These are phyloP conservation scores for Euphorbia celastroides DNA, from an alignment of 441 rosid genomes.

Conservation along the genomic window DNA sequence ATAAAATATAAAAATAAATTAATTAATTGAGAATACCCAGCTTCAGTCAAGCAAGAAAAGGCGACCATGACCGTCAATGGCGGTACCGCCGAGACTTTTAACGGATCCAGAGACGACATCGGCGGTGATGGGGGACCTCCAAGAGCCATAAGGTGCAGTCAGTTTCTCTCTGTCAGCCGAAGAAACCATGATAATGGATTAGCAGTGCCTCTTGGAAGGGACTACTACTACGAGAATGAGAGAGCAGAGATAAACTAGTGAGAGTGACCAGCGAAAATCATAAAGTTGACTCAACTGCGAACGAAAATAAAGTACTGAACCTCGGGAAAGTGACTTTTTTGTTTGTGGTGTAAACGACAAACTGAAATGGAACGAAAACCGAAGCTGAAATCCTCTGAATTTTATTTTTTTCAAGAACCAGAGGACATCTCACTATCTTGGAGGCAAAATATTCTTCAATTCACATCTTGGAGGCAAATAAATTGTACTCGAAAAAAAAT, in stretches of 20 bases:
- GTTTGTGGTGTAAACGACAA: background rate
- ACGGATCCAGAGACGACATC: slow-evolving; percentile 79
- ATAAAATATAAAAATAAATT: background rate
- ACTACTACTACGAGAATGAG: slow-evolving; percentile 3
- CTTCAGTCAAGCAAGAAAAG: slow-evolving; percentile 78
- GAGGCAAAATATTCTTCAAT: background rate
- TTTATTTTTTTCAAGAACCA: background rate
- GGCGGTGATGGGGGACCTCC: slow-evolving; percentile 96
- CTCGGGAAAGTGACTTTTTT: background rate
- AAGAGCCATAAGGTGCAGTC: slow-evolving; percentile 80
- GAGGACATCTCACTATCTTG: background rate
- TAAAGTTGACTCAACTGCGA: too few relatives aligned
- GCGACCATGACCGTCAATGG: slow-evolving; percentile 66
- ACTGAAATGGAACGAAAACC: background rate
- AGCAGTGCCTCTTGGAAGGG: too few relatives aligned
- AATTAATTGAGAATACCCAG: slow-evolving; percentile 41
- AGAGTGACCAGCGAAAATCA: slow-evolving; percentile 25
- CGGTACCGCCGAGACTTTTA: slow-evolving; percentile 73
- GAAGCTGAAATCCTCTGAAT: background rate
- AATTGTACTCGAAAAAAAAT: background rate
- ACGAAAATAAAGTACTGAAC: background rate
- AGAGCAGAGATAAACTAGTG: slow-evolving; percentile 26
- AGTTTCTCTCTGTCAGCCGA: slow-evolving; percentile 24
- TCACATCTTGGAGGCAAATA: background rate
- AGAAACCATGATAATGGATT: too few relatives aligned